phyloP scores from a whole-genome alignment of 495 filamentous ascomycete genomes.

The Penicillium diatomitis region DNA sequence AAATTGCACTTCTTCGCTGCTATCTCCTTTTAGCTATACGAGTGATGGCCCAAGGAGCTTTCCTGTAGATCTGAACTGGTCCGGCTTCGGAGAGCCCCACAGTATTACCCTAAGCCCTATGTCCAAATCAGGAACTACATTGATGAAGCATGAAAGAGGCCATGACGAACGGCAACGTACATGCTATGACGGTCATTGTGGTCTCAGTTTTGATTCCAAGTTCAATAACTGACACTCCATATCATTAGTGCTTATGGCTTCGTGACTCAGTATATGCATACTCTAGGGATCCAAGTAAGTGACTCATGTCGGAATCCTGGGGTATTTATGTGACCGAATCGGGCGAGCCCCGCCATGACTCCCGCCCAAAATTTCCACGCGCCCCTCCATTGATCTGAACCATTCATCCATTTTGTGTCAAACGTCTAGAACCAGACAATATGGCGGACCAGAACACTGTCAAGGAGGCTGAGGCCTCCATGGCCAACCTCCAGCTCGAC shows the following conservation, averaged over 20 bases:
- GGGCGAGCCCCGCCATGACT: conserved; percentile 16
- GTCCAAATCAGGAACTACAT: conserved; percentile 5
- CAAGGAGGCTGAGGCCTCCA: conserved; percentile 50
- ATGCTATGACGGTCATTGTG: too few relatives aligned
- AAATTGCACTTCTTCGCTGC: too few relatives aligned
- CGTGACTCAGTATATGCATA: not conserved
- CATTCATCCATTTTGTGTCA: conserved; percentile 17
- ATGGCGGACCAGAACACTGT: conserved; percentile 41
- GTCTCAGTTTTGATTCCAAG: too few relatives aligned
- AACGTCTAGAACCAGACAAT: conserved; percentile 11
- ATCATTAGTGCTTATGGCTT: too few relatives aligned
- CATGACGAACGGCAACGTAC: not conserved
- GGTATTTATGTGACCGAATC: conserved; percentile 18
- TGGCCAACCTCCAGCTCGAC: conserved; percentile 71
- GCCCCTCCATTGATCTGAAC: conserved; percentile 18
- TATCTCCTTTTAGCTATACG: too few relatives aligned
- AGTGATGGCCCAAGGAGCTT: not conserved
- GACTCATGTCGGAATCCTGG: not conserved
- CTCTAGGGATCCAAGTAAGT: not conserved
- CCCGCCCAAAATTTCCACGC: conserved; percentile 32
- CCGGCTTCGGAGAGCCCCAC: conserved; percentile 24
- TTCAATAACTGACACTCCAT: too few relatives aligned
- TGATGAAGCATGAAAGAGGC: not conserved
- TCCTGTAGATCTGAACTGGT: conserved; percentile 2
- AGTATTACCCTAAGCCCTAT: conserved; percentile 37